These are phyloP conservation scores for Groenewaldozyma sp. DNA, from an alignment of 1,139 yeast species.

Conservation along the genomic window DNA sequence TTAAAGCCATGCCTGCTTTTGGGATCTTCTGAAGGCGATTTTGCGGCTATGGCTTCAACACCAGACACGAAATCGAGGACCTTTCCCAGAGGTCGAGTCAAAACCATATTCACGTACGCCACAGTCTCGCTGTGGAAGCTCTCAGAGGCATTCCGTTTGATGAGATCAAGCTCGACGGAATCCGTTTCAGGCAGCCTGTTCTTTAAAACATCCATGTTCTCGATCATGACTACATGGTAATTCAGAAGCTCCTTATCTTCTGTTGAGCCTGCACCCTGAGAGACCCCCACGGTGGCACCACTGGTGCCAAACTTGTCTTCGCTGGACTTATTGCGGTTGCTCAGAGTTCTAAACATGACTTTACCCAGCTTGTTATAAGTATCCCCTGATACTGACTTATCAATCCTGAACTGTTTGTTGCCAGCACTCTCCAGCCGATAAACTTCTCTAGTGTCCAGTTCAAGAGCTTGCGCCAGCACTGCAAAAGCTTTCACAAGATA, in stretches of 20 bases:
- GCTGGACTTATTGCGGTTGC: constrained; percentile 21
- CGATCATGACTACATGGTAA: constrained; percentile 51
- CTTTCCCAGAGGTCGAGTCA: constrained; percentile 55
- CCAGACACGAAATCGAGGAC: constrained; percentile 57
- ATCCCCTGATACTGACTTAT: not conserved
- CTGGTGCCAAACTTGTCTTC: constrained; percentile 6
- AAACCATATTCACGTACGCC: constrained; percentile 41
- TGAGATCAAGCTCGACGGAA: constrained; percentile 25
- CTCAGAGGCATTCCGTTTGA: constrained; percentile 29
- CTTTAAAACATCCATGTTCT: constrained; percentile 51
- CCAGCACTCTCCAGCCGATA: too few relatives aligned
- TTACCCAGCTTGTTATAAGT: constrained; percentile 31
- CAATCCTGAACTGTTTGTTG: too few relatives aligned
- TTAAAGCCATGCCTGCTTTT: constrained; percentile 58
- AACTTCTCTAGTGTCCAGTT: constrained; percentile 8
- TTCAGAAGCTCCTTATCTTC: constrained; percentile 50
- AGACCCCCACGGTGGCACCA: constrained; percentile 8
- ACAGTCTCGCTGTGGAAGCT: constrained; percentile 39
- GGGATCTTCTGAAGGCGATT: constrained; percentile 35
- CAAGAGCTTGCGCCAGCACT: constrained; percentile 35
- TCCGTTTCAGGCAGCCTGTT: constrained; percentile 35
- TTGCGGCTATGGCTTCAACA: constrained; percentile 44
- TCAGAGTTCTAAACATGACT: constrained; percentile 26
- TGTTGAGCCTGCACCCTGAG: constrained; percentile 27
- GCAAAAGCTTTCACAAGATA: constrained; percentile 39